These are phyloP conservation scores for Zychaea mexicana DNA, from an alignment of 371 early-diverging fungal genomes.

Conservation along the genomic window DNA sequence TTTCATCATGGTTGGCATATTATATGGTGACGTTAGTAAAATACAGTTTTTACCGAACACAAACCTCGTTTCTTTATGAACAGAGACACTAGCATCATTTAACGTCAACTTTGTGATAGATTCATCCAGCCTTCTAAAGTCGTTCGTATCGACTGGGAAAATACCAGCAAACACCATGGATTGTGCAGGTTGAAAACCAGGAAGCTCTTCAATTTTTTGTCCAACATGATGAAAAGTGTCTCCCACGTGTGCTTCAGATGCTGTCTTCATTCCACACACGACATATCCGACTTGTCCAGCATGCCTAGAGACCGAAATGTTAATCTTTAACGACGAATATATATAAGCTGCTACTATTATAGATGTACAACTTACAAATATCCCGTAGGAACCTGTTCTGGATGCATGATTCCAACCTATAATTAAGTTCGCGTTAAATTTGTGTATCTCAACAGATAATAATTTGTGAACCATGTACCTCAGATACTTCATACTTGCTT, in stretches of 20 bases:
- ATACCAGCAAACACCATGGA: slow-evolving; percentile 94
- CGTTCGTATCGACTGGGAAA: slow-evolving; percentile 90
- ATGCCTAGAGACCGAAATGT: slow-evolving; percentile 55
- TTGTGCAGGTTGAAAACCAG: slow-evolving; percentile 93
- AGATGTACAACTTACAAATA: slow-evolving; percentile 61
- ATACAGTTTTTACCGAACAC: background rate
- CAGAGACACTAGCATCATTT: slow-evolving; percentile 92
- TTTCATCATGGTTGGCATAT: background rate
- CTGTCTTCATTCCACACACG: slow-evolving; percentile 89
- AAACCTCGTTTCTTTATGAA: slow-evolving; percentile 84
- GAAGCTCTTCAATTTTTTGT: slow-evolving; percentile 70
- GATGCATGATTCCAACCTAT: slow-evolving; percentile 93
- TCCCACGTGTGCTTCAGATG: slow-evolving; percentile 94
- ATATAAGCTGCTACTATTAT: background rate
- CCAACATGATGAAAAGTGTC: slow-evolving; percentile 87
- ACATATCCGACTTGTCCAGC: slow-evolving; percentile 98
- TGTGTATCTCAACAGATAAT: too few relatives aligned
- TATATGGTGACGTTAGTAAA: background rate
- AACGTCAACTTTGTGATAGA: slow-evolving; percentile 90
- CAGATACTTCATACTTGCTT: slow-evolving; percentile 83
- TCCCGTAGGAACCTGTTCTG: slow-evolving; percentile 77
- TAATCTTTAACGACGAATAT: too few relatives aligned
- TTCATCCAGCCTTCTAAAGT: slow-evolving; percentile 87
- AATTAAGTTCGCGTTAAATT: too few relatives aligned
- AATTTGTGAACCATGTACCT: slow-evolving; percentile 43